Evolutionary conservation across 345 rosid species (phyloP).

Genomic region (Arabis hirsuta): DNA sequence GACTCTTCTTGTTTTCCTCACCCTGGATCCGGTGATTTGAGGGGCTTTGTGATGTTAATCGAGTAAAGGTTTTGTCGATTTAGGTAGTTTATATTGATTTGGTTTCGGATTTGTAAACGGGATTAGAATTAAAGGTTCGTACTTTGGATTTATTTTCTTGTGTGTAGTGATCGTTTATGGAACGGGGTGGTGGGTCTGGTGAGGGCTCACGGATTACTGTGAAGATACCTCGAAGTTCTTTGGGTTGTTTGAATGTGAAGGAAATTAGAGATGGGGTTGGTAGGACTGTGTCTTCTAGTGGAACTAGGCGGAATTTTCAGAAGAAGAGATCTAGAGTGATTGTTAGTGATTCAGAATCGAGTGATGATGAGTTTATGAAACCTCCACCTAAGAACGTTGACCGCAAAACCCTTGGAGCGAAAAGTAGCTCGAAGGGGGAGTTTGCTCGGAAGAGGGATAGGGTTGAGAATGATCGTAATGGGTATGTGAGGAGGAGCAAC

Average conservation of each 20-base stretch:
- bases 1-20: not conserved
- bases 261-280: constrained; percentile 59
- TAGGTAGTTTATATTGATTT: constrained; percentile 18
- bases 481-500: constrained; percentile 51
- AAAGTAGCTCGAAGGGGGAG: constrained; percentile 52
- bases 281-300: constrained; percentile 51
- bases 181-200: constrained; percentile 73
- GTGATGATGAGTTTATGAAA: constrained; percentile 59
- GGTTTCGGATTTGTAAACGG: constrained; percentile 28
- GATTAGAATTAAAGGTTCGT: constrained; percentile 50
- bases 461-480: constrained; percentile 50
- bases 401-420: constrained; percentile 54
- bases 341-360: constrained; percentile 76
- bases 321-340: constrained; percentile 71
- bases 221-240: constrained; percentile 64
- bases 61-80: constrained; percentile 32
- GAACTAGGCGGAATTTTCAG: constrained; percentile 47
- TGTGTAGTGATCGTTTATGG: constrained; percentile 54
- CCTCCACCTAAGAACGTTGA: constrained; percentile 54
- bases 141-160: constrained; percentile 25
- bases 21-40: constrained; percentile 63
- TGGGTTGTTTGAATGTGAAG: constrained; percentile 71
- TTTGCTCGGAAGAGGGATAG: constrained; percentile 57
- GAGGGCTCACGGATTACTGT: constrained; percentile 60
- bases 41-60: constrained; percentile 30